Evolutionary conservation across 2,329 filamentous ascomycete species (phyloP).

Genomic region (Exophiala xenobiotica): DNA sequence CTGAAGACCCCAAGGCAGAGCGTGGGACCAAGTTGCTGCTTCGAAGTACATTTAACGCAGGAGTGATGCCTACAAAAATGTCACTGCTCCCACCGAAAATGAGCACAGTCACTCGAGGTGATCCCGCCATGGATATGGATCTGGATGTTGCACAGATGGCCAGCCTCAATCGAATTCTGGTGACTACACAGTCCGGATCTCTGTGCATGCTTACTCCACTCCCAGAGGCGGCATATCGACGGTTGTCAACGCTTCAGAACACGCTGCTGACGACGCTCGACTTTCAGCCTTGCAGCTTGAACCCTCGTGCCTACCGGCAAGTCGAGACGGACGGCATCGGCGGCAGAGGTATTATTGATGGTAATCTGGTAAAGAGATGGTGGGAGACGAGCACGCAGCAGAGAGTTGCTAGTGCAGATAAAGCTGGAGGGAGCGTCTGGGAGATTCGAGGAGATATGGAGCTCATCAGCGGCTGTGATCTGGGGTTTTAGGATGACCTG

Average conservation of each 20-base stretch:
- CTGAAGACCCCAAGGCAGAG: conserved; percentile 91
- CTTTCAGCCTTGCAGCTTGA: conserved; percentile 74
- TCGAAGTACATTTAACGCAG: conserved; percentile 82
- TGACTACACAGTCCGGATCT: conserved; percentile 73
- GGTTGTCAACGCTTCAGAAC: conserved; percentile 75
- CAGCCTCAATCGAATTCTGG: conserved; percentile 44
- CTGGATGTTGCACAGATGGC: conserved; percentile 2
- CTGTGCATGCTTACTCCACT: conserved; percentile 75
- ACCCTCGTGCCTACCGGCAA: conserved; percentile 75
- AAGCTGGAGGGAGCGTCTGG: conserved; percentile 66
- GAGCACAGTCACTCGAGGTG: conserved; percentile 33
- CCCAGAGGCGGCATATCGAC: conserved; percentile 76
- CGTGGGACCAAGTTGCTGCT: conserved; percentile 85
- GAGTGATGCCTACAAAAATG: conserved; percentile 72
- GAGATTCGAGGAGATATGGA: conserved; percentile 70
- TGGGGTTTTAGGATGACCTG: conserved; percentile 38
- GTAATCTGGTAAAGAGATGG: conserved; percentile 71
- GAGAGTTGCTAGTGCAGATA: conserved; percentile 68
- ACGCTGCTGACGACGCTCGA: conserved; percentile 73
- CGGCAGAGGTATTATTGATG: conserved; percentile 71
- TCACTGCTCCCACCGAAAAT: conserved; percentile 65
- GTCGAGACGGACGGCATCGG: conserved; percentile 50
- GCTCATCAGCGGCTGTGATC: conserved; percentile 61
- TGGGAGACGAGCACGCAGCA: conserved; percentile 71
- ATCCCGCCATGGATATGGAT: conserved; percentile 34